Conservation (phyloP, 805 yeast species). For the Metschnikowia arizonensis region DNA sequence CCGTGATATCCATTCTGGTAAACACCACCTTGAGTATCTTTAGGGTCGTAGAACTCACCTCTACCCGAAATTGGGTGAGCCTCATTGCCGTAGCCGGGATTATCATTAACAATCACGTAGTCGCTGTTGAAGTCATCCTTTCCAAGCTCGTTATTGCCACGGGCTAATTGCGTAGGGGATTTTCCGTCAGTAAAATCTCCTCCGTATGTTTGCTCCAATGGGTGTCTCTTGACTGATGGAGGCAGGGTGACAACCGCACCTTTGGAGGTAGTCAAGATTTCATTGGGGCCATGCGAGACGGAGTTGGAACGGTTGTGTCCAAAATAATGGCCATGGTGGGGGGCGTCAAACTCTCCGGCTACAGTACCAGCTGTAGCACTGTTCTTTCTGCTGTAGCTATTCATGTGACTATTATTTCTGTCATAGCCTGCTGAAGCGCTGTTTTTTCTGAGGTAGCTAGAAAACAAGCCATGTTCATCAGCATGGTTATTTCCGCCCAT, state of each 20-base stretch:
- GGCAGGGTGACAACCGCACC: constrained; percentile 31
- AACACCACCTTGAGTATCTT: constrained; percentile 35
- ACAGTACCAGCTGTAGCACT: constrained; percentile 10
- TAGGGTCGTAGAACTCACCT: constrained; percentile 33
- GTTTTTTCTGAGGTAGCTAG: constrained; percentile 1
- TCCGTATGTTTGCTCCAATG: constrained; percentile 26
- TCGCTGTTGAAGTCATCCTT: neutral
- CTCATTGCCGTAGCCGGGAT: constrained; percentile 29
- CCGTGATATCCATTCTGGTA: constrained; percentile 12
- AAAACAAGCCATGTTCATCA: constrained; percentile 1
- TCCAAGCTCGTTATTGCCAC: neutral
- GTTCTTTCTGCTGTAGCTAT: neutral
- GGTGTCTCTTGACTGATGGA: constrained; percentile 26
- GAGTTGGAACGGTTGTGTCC: constrained; percentile 3
- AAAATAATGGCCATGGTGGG: neutral
- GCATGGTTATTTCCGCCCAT: neutral
- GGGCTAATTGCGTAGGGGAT: constrained; percentile 25
- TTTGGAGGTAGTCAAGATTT: constrained; percentile 9
- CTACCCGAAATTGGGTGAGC: constrained; percentile 27
- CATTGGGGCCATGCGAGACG: constrained; percentile 3
- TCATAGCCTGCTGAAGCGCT: neutral
- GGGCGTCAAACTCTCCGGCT: constrained; percentile 7
- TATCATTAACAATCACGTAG: constrained; percentile 19
- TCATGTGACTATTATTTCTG: neutral
- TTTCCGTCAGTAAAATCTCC: constrained; percentile 36